Conservation (phyloP, 2,329 filamentous ascomycete genomes). For the Pleurostoma richardsiae region DNA sequence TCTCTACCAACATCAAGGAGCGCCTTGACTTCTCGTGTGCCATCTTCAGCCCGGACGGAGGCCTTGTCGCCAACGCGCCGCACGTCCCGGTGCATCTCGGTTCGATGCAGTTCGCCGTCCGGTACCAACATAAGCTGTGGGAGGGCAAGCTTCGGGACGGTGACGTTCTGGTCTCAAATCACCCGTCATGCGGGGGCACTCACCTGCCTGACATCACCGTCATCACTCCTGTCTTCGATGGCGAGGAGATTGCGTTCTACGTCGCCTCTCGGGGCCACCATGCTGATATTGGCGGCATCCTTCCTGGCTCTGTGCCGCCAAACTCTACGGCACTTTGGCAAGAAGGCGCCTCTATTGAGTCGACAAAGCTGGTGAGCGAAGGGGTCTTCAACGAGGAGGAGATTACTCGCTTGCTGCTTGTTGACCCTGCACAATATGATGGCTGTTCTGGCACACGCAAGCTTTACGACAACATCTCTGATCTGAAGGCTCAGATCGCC, state of each 20-base stretch:
- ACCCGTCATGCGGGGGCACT: conserved; percentile 26
- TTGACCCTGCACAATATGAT: conserved; percentile 61
- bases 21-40: conserved; percentile 78
- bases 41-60: conserved; percentile 69
- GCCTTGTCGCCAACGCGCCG: conserved; percentile 69
- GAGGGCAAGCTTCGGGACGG: conserved; percentile 30
- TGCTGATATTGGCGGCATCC: conserved; percentile 49
- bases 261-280: conserved; percentile 66
- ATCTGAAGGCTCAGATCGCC: conserved; percentile 70
- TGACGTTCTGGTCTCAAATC: conserved; percentile 30
- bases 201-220: conserved; percentile 33
- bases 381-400: conserved; percentile 67
- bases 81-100: conserved; percentile 74
- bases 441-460: conserved; percentile 68
- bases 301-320: conserved; percentile 72
- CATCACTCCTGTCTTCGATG: conserved; percentile 27
- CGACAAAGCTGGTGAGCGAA: conserved; percentile 59
- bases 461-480: conserved; percentile 67
- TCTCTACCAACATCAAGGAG: conserved; percentile 77
- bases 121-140: conserved; percentile 66
- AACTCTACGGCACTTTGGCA: conserved; percentile 56
- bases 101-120: conserved; percentile 74
- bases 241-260: conserved; percentile 25
- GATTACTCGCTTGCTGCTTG: conserved; percentile 59
- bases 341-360: conserved; percentile 54